phyloP scores from a whole-genome alignment of 1,139 yeast species.

The Taphrina confusa region DNA sequence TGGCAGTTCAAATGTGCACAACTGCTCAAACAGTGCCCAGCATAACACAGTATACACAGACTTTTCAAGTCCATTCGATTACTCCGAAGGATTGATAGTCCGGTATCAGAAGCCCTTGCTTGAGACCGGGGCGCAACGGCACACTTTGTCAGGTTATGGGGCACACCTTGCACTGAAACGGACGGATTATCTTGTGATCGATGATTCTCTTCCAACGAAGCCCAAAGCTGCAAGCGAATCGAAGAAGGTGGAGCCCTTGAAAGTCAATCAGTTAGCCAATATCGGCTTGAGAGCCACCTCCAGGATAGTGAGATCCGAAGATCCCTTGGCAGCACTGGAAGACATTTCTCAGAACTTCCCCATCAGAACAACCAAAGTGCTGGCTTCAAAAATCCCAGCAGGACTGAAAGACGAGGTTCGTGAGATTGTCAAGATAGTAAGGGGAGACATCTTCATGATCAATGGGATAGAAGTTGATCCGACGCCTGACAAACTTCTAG shows the following conservation, averaged over 20 bases:
- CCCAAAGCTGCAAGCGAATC: slow-evolving; percentile 1
- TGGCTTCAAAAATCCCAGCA: slow-evolving; percentile 37
- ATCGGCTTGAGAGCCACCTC: slow-evolving; percentile 47
- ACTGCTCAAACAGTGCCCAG: slow-evolving; percentile 49
- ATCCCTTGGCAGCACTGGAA: slow-evolving; percentile 45
- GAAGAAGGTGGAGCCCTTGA: slow-evolving; percentile 36
- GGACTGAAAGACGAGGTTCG: slow-evolving; percentile 42
- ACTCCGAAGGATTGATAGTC: background rate
- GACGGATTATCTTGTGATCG: slow-evolving; percentile 64
- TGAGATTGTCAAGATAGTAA: slow-evolving; percentile 39
- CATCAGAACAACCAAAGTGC: slow-evolving; percentile 42
- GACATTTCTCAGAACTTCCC: slow-evolving; percentile 48
- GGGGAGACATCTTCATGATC: slow-evolving; percentile 46
- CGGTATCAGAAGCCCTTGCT: slow-evolving; percentile 3
- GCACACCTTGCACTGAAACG: slow-evolving; percentile 62
- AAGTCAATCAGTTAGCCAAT: slow-evolving; percentile 43
- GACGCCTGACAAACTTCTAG: slow-evolving; percentile 42
- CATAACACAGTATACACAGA: slow-evolving; percentile 38
- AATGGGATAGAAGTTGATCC: slow-evolving; percentile 46
- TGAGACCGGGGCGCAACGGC: background rate
- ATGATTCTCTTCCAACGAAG: slow-evolving; percentile 53
- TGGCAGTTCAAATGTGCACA: slow-evolving; percentile 47
- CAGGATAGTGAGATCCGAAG: slow-evolving; percentile 42
- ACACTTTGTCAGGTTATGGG: slow-evolving; percentile 62
- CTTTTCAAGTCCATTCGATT: slow-evolving; percentile 14